These are phyloP conservation scores for Saturnispora galanensis DNA, from an alignment of 805 yeast species.

Conservation along the genomic window DNA sequence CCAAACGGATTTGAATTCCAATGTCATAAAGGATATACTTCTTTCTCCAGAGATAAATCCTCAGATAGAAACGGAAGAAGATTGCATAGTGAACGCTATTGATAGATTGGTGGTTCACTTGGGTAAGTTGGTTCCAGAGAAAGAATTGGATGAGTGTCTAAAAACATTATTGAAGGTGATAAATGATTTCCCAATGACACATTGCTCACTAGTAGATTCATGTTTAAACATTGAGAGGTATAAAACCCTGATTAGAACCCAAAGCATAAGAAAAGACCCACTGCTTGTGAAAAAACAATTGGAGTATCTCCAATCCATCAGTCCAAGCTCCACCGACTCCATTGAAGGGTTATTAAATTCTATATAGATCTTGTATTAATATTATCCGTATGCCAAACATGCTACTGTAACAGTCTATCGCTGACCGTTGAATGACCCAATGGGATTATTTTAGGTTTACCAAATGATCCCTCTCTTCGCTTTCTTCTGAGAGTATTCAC, in stretches of 20 bases:
- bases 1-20: neutral
- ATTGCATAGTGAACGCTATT: neutral
- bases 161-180: neutral
- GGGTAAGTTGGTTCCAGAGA: neutral
- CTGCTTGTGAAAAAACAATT: neutral
- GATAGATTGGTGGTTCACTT: neutral
- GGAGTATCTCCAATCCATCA: no score
- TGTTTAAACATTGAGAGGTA: neutral
- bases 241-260: neutral
- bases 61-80: neutral
- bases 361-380: neutral
- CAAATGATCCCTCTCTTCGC: conserved; percentile 9
- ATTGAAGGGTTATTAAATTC: neutral
- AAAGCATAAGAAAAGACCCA: neutral
- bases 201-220: neutral
- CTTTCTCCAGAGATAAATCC: neutral
- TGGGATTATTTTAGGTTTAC: neutral
- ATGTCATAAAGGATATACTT: neutral
- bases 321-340: neutral
- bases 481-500: conserved; percentile 13
- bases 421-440: conserved; percentile 2
- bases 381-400: neutral
- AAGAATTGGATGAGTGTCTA: neutral
- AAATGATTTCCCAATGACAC: neutral
- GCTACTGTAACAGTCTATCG: neutral